Conservation (phyloP, 768 basidiomycete genomes). For the Suillus hirtellus region DNA sequence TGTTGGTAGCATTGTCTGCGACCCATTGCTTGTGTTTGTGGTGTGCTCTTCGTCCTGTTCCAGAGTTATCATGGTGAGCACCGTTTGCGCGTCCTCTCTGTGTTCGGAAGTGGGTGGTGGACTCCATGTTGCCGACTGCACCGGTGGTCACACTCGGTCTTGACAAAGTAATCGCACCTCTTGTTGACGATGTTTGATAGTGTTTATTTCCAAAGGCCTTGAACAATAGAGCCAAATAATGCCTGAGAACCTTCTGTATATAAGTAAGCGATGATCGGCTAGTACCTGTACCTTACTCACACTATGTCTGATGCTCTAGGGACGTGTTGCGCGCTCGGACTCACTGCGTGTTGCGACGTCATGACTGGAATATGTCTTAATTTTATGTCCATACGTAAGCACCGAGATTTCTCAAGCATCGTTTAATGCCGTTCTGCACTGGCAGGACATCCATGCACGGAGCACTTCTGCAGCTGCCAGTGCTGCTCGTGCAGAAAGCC, state of each 20-base stretch:
- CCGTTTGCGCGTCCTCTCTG: conserved; percentile 27
- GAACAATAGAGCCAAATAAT: conserved; percentile 11
- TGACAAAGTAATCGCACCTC: background rate
- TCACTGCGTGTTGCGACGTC: conserved; percentile 25
- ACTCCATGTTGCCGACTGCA: conserved; percentile 28
- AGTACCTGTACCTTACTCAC: background rate
- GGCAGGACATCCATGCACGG: conserved; percentile 26
- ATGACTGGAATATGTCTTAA: conserved; percentile 26
- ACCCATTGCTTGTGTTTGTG: conserved; percentile 66
- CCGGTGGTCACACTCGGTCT: conserved; percentile 1
- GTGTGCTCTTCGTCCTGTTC: conserved; percentile 29
- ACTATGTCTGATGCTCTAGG: conserved; percentile 25
- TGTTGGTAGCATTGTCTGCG: conserved; percentile 38
- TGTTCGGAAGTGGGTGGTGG: conserved; percentile 19
- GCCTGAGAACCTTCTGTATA: background rate
- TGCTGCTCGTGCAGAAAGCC: conserved; percentile 13
- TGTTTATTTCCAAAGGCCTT: conserved; percentile 15
- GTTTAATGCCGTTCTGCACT: background rate
- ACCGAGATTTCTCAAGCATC: background rate
- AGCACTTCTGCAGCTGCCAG: conserved; percentile 25
- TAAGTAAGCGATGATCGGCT: background rate
- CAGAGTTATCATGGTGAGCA: conserved; percentile 19
- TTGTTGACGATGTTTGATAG: conserved; percentile 9
- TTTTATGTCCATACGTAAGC: conserved; percentile 25
- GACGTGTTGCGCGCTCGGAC: conserved; percentile 20